A percentile compares a stretch with the other conserved stretches of the same genome.
phyloP scores from a whole-genome alignment of 2,329 filamentous ascomycete genomes.

The Cadophora luteo-olivacea region DNA sequence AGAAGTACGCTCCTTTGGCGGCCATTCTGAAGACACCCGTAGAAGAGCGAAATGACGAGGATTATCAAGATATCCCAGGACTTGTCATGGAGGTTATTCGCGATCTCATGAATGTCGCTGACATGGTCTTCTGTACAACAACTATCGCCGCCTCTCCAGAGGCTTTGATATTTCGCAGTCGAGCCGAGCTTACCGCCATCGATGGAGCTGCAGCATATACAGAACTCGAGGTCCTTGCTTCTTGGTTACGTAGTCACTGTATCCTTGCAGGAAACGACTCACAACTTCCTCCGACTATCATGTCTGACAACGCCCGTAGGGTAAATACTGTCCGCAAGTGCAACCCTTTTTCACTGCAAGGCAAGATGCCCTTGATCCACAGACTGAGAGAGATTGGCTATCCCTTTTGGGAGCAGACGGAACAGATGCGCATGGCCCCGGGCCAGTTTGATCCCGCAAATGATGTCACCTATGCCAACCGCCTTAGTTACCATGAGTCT shows the following conservation, averaged over 20 bases:
- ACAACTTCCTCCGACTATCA: background rate
- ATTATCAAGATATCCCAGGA: background rate
- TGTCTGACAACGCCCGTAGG: background rate
- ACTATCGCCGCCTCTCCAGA: background rate
- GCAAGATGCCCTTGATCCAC: background rate
- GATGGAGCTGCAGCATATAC: background rate
- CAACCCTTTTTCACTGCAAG: background rate
- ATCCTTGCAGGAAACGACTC: background rate
- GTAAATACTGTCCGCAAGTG: background rate
- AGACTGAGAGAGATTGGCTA: background rate
- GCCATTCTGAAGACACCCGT: background rate
- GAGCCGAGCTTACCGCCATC: background rate
- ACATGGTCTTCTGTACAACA: background rate
- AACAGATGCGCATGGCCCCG: background rate
- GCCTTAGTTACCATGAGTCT: background rate
- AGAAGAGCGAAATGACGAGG: background rate
- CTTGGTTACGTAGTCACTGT: background rate
- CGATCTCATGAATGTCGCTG: background rate
- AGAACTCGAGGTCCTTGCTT: background rate
- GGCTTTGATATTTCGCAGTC: background rate
- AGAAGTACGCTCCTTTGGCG: background rate
- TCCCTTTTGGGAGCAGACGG: background rate
- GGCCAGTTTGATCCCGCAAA: background rate
- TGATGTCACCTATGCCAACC: background rate
- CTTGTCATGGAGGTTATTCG: background rate